Evolutionary conservation across 331 rosid species (phyloP).

Genomic region (Cucumis variabilis): DNA sequence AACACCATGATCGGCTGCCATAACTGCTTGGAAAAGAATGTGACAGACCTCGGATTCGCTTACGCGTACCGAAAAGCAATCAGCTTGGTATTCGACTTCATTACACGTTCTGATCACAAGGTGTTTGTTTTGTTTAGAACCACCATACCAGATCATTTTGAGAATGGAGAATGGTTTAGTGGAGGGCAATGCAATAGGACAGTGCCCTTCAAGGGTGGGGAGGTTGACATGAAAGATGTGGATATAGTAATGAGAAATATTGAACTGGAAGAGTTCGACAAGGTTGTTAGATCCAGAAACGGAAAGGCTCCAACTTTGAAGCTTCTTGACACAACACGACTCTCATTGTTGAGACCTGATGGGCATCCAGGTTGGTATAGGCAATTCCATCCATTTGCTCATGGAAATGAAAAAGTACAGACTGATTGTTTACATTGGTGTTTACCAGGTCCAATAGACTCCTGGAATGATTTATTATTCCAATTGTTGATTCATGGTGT

Average conservation of each 20-base stretch:
- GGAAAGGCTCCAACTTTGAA: conserved; percentile 44
- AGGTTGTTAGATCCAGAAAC: conserved; percentile 42
- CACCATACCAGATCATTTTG: conserved; percentile 87
- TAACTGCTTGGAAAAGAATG: conserved; percentile 65
- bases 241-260: conserved; percentile 61
- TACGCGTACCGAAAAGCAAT: conserved; percentile 67
- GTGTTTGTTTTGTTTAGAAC: conserved; percentile 70
- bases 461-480: conserved; percentile 89
- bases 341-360: conserved; percentile 83
- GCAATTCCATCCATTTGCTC: conserved; percentile 78
- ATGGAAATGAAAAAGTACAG: conserved; percentile 68
- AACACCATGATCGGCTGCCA: conserved; percentile 64
- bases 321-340: conserved; percentile 71
- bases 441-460: conserved; percentile 94
- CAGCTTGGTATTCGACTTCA: conserved; percentile 47
- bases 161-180: conserved; percentile 91
- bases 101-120: conserved; percentile 49
- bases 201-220: conserved; percentile 74
- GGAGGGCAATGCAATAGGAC: conserved; percentile 94
- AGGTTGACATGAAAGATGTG: conserved; percentile 49
- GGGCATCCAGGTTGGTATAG: conserved; percentile 95
- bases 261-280: conserved; percentile 72
- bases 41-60: conserved; percentile 73
- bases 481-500: conserved; percentile 60
- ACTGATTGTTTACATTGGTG: conserved; percentile 96